phyloP scores from a whole-genome alignment of 2,329 filamentous ascomycete species.

The Alternaria postmessia region DNA sequence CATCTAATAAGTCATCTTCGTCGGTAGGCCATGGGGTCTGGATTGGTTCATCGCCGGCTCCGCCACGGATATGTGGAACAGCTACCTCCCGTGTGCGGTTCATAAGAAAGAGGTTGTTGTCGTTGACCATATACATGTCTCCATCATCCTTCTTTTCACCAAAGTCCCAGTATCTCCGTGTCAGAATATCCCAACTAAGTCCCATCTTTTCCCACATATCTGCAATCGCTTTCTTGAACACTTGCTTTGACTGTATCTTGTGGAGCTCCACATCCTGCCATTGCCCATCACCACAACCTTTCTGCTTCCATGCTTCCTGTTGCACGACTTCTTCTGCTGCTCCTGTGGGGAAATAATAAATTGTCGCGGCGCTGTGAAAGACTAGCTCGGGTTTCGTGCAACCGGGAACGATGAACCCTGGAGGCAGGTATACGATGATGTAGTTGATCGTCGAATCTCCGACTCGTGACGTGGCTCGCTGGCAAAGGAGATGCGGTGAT shows the following conservation, averaged over 20 bases:
- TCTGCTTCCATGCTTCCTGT: background rate
- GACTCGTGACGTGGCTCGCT: background rate
- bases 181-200: background rate
- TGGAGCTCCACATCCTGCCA: constrained; percentile 8
- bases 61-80: background rate
- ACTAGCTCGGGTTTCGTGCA: constrained; percentile 6
- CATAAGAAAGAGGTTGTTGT: background rate
- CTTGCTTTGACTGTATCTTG: constrained; percentile 17
- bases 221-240: constrained; percentile 20
- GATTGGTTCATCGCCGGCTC: background rate
- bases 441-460: background rate
- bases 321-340: background rate
- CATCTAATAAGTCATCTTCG: background rate
- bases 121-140: constrained; percentile 22
- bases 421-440: constrained; percentile 15
- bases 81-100: background rate
- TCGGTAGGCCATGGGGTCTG: background rate
- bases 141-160: constrained; percentile 9
- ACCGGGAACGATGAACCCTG: constrained; percentile 13
- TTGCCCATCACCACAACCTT: background rate
- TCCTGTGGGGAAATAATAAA: constrained; percentile 7
- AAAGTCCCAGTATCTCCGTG: constrained; percentile 10
- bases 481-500: constrained; percentile 1
- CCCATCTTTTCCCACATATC: constrained; percentile 6
- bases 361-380: constrained; percentile 6